These are phyloP conservation scores for Hypoxylon sp. DNA, from an alignment of 2,329 filamentous ascomycete genomes.

Conservation along the genomic window DNA sequence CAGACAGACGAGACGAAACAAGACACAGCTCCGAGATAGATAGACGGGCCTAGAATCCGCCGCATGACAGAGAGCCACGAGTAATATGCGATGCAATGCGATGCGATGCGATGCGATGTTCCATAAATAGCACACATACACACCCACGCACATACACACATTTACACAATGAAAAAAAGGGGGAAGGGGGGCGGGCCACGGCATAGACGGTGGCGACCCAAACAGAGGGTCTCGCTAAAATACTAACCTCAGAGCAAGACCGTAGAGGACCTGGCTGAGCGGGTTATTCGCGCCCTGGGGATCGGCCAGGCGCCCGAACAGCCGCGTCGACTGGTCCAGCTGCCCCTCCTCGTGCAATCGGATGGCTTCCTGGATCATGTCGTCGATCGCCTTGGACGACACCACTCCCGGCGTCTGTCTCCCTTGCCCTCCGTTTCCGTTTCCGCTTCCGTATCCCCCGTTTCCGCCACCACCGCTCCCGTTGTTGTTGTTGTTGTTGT, in stretches of 20 bases:
- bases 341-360: conserved; percentile 89
- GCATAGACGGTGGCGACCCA: conserved; percentile 30
- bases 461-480: conserved; percentile 9
- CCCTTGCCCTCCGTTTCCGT: conserved; percentile 20
- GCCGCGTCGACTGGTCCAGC: conserved; percentile 81
- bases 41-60: conserved; percentile 33
- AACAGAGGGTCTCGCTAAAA: conserved; percentile 2
- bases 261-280: conserved; percentile 94
- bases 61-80: conserved; percentile 33
- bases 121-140: conserved; percentile 37
- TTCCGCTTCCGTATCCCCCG: conserved; percentile 8
- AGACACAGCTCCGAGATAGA: conserved; percentile 11
- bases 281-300: conserved; percentile 90
- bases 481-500: conserved; percentile 7
- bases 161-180: background rate
- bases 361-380: conserved; percentile 95
- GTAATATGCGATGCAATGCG: conserved; percentile 21
- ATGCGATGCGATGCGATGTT: conserved; percentile 27
- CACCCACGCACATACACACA: no score
- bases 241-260: conserved; percentile 85
- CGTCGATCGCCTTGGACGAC: conserved; percentile 69
- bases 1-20: conserved; percentile 4
- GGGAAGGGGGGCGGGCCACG: conserved; percentile 4
- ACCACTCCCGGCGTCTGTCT: conserved; percentile 51
- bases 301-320: conserved; percentile 89